Evolutionary conservation across 257 asterid genomes (phyloP), one percentile per base, ranked within the genome.

Genomic region (Lycium ferocissimum): DNA sequence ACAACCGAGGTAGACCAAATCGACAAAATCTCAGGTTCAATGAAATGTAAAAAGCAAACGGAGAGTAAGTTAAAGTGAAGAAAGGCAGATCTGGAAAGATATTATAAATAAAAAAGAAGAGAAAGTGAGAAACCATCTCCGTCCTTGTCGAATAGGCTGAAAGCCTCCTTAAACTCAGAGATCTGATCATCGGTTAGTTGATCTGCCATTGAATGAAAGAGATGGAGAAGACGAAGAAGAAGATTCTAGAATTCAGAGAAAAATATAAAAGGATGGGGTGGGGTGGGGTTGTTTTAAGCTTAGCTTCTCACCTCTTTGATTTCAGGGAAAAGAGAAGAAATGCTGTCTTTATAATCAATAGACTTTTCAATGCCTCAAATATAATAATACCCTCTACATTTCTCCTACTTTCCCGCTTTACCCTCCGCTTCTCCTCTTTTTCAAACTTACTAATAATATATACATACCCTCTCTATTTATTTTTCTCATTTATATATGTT

Each of bases 171-270:
- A 13, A 83, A 83, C 70, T 83, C 85, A 58, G 85, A 67, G 58
- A 83, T 83, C 85, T 83, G 85, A 83, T 83, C 85, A 73, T 83
- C 85, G 69, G 81, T 83, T 43, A 83, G 65, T 22, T 83, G 81
- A 83, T 83, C 85, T 33, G 85, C 85, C 85, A 83, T 83, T 22
- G 4, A 54, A 2, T 6, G 69, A n/a, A 20, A 13, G 54, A 57
- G 73, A 80, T n/a, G 54, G 18, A 26, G 33, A 26, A 26, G 33
- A 26, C 0, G 33, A 26, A 58, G 72, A 65, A 65, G 80, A 66
- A 49, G 63, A 37, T 81, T 20, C 7, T 45, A 35, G 65, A 65
- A 82, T 45, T 65, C 51, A 65, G 66, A 82, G 33, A 26, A 26
- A 26, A 26, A 26, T 26, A 26, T 26, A 26, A 26, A 26, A 26